Base-by-base conservation (phyloP, 2,329 filamentous ascomycete genomes). In the Dactylonectria macrodidyma region DNA sequence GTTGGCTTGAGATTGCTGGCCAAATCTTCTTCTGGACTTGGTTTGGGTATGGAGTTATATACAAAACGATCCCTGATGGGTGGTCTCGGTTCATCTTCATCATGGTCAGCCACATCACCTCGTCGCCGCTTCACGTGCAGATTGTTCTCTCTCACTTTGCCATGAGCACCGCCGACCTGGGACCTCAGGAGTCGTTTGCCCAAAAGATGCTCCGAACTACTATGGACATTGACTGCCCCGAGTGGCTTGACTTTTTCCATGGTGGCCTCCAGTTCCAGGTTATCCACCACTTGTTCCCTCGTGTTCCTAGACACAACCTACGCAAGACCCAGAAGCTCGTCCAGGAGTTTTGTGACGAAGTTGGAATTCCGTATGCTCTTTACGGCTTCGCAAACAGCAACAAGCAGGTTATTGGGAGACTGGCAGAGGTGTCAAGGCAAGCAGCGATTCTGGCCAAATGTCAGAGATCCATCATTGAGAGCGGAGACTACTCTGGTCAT, bases 141-240 rank as follows among this genome's bases (percentile, higher is more conserved):
- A 97, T 97, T 78, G 97, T 94, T 0, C 88, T 97, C 19, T 96
- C 93, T 2, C 95, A 97, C 81, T 97, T 97, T 81, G 93, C 93
- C 72, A 97, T 97, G 95, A 95, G 93, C 74, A 97, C 95, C 0
- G 88, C 93, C 11, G 94, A 97, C 75, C 86, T 97, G 12, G 95
- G 95, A 0, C 90, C 92, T 1, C 86, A 91, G 59, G 95, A 97
- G 79, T 96, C 93, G 0, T 97, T 97, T 79, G 90, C 95, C 1
- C 94, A 97, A 81, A 93, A 92, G 80, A 96, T 97, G 92, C 86
- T 97, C 52, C 91, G 95, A 73, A 97, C 95, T 1, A 97, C 95
- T 12, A 97, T 97, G 94, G 94, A 97, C 71, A 91, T 97, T 24
- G 94, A 96, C 78, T 97, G 94, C 77, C 93, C 94, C 1, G 85